Base-by-base conservation (phyloP, 2,329 filamentous ascomycete genomes). In the Nigrograna mackinnonii region DNA sequence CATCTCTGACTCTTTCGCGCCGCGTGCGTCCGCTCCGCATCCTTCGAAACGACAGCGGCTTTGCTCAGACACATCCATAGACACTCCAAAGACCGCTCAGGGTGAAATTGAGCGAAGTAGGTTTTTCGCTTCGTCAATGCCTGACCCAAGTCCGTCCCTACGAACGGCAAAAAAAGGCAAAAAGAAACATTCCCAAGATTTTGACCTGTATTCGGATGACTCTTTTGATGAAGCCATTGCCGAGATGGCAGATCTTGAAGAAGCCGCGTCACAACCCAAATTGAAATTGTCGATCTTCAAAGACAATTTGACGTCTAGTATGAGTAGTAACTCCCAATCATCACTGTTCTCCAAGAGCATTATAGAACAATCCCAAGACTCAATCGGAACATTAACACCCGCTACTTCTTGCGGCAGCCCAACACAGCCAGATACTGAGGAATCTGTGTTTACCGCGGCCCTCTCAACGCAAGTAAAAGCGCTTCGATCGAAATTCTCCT, bases 201-300 rank as follows among this genome's bases (percentile, higher is more conserved):
- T 77, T 44, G 68, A 75, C 17, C 54, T 77, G 1, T 76, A 66
- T 58, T 76, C 74, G 3, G 75, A 77, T 47, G 74, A 76, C 39
- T 76, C 73, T 4, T 57, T 73, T 5, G 68, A 70, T 17, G 70
- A 74, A 17, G 73, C 68, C 6, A 64, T 73, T 50, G 66, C 64
- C 11, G 55, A 62, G 36, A 48, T 65, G 2, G 62, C 59, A 30
- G 67, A 69, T 39, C 44, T 63, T 3, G 62, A 66, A 22, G 52
- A 66, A 43, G 46, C 49, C 28, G 54, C 53, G 3, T 59, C 54
- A 3, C 57, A 60, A 34, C 48, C 58, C 49, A 66, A 65, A 48
- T 65, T 65, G 48, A 52, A 50, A 28, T 39, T 67, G 34, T 48
- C 52, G 9, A 48, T 68, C 5, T 67, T 68, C 43, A 57, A 54